Conservation (phyloP, 2,329 filamentous ascomycete genomes). For the Cladosporium oxysporum region DNA sequence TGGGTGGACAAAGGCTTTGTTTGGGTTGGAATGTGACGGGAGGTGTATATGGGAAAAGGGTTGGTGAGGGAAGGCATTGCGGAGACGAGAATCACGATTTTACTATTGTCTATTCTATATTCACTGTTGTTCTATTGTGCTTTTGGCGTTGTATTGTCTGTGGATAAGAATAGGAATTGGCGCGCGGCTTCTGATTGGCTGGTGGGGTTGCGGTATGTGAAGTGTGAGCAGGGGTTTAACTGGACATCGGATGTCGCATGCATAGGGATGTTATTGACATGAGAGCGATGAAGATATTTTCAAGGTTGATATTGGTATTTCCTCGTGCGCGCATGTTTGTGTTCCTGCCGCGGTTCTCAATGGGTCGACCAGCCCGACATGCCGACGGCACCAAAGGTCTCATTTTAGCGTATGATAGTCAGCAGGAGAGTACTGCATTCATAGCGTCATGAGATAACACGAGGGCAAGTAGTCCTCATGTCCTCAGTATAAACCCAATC, state of each 20-base stretch:
- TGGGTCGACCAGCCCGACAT: neutral
- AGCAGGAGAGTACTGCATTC: neutral
- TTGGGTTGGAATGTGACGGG: neutral
- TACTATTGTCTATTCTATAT: neutral
- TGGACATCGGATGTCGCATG: neutral
- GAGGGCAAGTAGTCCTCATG: neutral
- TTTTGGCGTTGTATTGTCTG: neutral
- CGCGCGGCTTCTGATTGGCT: neutral
- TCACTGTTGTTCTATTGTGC: neutral
- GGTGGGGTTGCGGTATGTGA: conserved; percentile 2
- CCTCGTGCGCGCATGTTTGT: too few relatives aligned
- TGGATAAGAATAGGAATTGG: neutral
- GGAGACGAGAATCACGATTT: neutral
- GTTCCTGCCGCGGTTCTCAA: neutral
- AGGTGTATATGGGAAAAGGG: neutral
- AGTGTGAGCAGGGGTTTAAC: neutral
- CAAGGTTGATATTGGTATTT: neutral
- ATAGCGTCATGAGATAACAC: neutral
- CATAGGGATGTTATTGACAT: neutral
- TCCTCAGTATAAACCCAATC: neutral
- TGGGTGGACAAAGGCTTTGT: conserved; percentile 7
- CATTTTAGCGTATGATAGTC: neutral
- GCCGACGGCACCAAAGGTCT: neutral
- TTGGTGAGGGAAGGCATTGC: neutral
- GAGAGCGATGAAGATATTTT: neutral